Base-by-base conservation (phyloP, 2,329 filamentous ascomycete species). In the Xylaria sp. region DNA sequence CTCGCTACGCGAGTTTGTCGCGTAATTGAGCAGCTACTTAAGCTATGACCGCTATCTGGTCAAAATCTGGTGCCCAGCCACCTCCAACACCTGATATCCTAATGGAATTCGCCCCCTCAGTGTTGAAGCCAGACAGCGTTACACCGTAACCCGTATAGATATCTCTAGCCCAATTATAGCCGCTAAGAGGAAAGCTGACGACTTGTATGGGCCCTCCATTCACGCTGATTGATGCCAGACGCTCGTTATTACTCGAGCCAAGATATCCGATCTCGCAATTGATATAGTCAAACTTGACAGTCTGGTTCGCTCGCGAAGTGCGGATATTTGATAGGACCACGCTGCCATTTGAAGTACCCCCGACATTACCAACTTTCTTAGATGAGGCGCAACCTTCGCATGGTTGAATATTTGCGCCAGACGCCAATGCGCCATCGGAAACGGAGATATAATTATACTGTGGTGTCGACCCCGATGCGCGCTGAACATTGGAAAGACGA, bases 171-270 rank as follows among this genome's bases (percentile, higher is more conserved):
- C 60, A 62, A 25, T 62, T 59, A 13, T 62, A 62, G 23, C 60
- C 60, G 35, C 54, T 62, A 1, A 62, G 27, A 11, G 60, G 60
- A 44, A 62, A 62, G 49, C 60, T 62, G 19, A 62, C 60, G 13
- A 11, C 27, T 17, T 58, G 40, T 25, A 55, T 55, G 4, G 54
- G 33, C 11, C 48, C 21, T n/a, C 54, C 60, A 46, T 62, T 62
- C n/a, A 59, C 55, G 9, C 54, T 62, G 27, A 62, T 51, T 5
- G 60, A 62, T 46, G 60, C 60, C 3, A 62, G 54, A 25, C 60
- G 54, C 27, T 62, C 60, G 49, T 62, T 62, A 10, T 43, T 62
- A 8, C 43, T 7, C 3, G 47, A 47, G 17, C 55, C 55, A 9
- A 48, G 35, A 37, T 62, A 62, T 25, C 35, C 54, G 19, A 62